Base-by-base conservation (phyloP, 768 basidiomycete species). In the Coprinopsis cinerea region DNA sequence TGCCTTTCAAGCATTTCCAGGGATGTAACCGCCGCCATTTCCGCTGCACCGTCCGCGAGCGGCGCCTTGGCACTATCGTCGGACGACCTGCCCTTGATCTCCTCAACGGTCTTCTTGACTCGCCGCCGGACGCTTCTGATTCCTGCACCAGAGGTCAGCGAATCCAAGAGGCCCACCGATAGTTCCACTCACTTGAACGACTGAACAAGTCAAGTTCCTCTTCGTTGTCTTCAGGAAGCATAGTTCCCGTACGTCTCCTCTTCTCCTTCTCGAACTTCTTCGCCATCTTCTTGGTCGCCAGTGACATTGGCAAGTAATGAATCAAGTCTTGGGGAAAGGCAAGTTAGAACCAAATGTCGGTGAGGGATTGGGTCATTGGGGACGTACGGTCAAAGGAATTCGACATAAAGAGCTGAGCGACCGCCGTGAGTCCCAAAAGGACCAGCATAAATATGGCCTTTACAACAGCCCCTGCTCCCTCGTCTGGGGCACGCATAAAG, bases 371-470 rank as follows among this genome's bases (percentile, higher is more conserved):
- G 20, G 30, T 20, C 23, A 25, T 2, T n/a, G 37, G 7, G 10
- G 18, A 44, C 15, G 66, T 72, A 76, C 75, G 75, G 51, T 65
- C 57, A 51, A 69, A 78, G 28, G 64, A 68, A 26, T 67, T 57
- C 18, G 65, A 53, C 15, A 73, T 53, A 44, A 75, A 60, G 0
- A 70, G 32, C 40, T 79, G 77, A 2, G 67, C 63, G 14, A 55
- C 55, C 22, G 77, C 69, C 2, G 84, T 85, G 32, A 82, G 59
- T 13, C 67, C 74, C 32, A 82, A 57, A 20, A 86, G 70, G 17
- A 79, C 65, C n/a, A 86, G 58, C 81, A 83, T 82, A 23, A 83
- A 63, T 7, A 70, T 70, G 2, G 71, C 78, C 53, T 76, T 68
- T 0, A 64, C 64, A 13, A 75, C 52, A 3, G 75, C 72, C 0